A percentile compares a stretch with the other conserved stretches of the same genome.
Evolutionary conservation across 768 basidiomycete genomes (phyloP).

Genomic region (Crucibulum laeve): DNA sequence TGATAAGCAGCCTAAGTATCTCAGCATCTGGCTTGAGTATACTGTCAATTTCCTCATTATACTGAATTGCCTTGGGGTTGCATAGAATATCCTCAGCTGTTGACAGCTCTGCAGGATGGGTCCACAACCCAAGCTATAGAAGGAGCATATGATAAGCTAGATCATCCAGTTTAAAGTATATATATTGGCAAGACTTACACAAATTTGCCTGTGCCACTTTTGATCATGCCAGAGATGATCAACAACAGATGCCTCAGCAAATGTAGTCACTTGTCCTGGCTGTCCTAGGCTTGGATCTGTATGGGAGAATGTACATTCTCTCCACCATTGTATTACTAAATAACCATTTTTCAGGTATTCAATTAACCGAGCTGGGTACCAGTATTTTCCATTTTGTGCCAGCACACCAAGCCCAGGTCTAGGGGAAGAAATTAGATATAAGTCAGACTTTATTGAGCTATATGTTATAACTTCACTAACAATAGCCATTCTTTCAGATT

Average conservation of each 20-base stretch:
- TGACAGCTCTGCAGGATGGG: conserved; percentile 4
- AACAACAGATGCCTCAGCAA: neutral
- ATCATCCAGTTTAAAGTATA: too few species aligned
- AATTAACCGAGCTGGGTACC: neutral
- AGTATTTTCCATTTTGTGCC: neutral
- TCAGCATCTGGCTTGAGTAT: neutral
- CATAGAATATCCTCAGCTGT: conserved; percentile 7
- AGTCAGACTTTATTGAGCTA: neutral
- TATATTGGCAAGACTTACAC: conserved; percentile 6
- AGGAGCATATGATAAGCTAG: too few species aligned
- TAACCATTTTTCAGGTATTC: neutral
- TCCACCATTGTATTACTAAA: neutral
- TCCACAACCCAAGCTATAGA: conserved; percentile 9
- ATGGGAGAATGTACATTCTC: neutral
- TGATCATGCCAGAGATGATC: conserved; percentile 1
- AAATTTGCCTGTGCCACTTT: conserved; percentile 1
- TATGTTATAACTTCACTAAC: neutral
- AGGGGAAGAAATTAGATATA: neutral
- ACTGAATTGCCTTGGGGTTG: conserved; percentile 1
- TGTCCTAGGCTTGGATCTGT: too few species aligned
- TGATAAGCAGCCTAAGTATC: neutral
- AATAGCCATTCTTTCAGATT: neutral
- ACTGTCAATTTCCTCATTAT: neutral
- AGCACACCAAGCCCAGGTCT: neutral
- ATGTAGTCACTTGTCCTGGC: neutral